A percentile compares a stretch with the other conserved stretches of the same genome.
Conservation (phyloP, 2,329 filamentous ascomycete species). For the Dactylella cylindrospora region DNA sequence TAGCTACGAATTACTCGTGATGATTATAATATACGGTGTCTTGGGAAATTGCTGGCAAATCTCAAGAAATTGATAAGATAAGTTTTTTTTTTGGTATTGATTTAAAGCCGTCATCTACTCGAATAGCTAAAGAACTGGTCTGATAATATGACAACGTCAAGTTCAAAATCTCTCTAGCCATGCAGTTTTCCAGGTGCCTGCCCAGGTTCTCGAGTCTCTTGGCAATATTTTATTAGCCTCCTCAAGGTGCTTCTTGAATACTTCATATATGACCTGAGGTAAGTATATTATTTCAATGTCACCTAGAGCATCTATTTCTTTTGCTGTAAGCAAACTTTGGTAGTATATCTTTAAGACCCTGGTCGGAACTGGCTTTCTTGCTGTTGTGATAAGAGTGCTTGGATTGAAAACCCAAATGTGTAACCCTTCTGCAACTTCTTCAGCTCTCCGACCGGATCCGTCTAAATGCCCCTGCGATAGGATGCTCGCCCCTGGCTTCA, state of each 20-base stretch:
- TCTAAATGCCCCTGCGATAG: conserved; percentile 26
- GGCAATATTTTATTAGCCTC: conserved; percentile 22
- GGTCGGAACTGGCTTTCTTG: conserved; percentile 21
- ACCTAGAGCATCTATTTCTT: conserved; percentile 8
- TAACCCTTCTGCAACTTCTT: conserved; percentile 21
- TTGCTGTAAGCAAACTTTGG: conserved; percentile 14
- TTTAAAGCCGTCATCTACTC: too few species aligned
- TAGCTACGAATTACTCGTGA: too few species aligned
- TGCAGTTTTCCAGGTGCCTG: conserved; percentile 15
- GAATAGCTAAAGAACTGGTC: too few species aligned
- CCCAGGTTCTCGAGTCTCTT: conserved; percentile 11
- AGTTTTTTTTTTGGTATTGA: too few species aligned
- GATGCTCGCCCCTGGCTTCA: conserved; percentile 34
- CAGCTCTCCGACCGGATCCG: conserved; percentile 7
- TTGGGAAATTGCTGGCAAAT: too few species aligned
- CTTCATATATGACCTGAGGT: conserved; percentile 13
- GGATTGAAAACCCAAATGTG: conserved; percentile 44
- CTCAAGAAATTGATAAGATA: too few species aligned
- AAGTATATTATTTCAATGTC: conserved; percentile 41
- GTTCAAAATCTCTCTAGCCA: conserved; percentile 35
- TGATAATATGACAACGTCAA: not conserved
- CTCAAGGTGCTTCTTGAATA: conserved; percentile 18
- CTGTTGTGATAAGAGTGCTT: conserved; percentile 29
- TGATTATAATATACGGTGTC: too few species aligned
- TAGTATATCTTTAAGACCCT: conserved; percentile 37